Conservation (phyloP, 345 rosid species). For the Cardiospermum halicacabum region DNA sequence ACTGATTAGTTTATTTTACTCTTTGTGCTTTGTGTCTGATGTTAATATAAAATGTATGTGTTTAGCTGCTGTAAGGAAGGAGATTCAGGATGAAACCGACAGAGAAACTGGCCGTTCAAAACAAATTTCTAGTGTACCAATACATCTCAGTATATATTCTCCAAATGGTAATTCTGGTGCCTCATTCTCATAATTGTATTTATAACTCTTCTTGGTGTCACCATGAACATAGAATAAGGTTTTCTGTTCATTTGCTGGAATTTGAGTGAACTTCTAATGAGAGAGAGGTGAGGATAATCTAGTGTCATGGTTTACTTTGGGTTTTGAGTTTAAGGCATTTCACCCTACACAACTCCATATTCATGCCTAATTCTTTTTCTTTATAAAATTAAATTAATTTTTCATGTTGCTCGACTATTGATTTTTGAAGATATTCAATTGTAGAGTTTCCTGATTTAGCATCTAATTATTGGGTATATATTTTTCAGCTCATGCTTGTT, state of each 20-base stretch:
- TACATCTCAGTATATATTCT: constrained; percentile 95
- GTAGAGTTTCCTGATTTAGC: neutral
- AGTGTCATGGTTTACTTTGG: neutral
- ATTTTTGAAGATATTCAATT: neutral
- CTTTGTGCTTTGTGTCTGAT: neutral
- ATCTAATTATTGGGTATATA: neutral
- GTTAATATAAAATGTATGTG: constrained; percentile 3
- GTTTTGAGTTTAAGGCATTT: neutral
- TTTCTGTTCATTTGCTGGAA: neutral
- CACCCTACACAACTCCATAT: neutral
- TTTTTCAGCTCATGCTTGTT: neutral
- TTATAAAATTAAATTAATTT: neutral
- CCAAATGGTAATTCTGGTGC: constrained; percentile 53
- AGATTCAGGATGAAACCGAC: constrained; percentile 98
- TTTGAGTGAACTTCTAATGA: neutral
- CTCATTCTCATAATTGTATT: neutral
- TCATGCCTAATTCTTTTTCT: neutral
- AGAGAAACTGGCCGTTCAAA: constrained; percentile 92
- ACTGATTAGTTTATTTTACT: neutral
- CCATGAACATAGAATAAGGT: neutral
- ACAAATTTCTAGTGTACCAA: constrained; percentile 90
- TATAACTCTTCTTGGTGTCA: neutral
- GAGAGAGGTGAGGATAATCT: neutral
- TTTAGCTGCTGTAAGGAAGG: constrained; percentile 96
- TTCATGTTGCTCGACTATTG: neutral